A percentile compares a stretch with the other conserved stretches of the same genome.
These are phyloP conservation scores for Aspergillus calidoustus DNA, from an alignment of 2,329 filamentous ascomycete species.

Conservation along the genomic window DNA sequence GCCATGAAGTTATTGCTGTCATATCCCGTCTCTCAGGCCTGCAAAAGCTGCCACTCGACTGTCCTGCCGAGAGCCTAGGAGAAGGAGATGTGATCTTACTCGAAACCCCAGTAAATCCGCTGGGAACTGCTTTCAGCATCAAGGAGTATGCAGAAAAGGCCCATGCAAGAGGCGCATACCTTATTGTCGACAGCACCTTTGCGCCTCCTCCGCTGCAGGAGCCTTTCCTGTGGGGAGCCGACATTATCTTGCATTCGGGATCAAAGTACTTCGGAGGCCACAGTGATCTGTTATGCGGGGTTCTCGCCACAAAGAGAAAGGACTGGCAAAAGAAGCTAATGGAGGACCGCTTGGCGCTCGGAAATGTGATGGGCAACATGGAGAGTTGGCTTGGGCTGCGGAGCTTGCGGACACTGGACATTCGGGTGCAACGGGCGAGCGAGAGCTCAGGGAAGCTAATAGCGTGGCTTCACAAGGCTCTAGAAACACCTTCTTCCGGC, in stretches of 20 bases:
- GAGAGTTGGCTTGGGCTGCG: slow-evolving; percentile 92
- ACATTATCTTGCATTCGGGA: slow-evolving; percentile 87
- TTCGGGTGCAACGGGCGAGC: slow-evolving; percentile 79
- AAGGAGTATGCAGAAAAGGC: slow-evolving; percentile 73
- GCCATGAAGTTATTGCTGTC: slow-evolving; percentile 80
- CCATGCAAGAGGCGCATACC: slow-evolving; percentile 70
- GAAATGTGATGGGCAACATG: slow-evolving; percentile 82
- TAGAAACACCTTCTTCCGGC: slow-evolving; percentile 44
- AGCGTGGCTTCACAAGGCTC: slow-evolving; percentile 65
- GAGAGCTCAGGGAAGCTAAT: slow-evolving; percentile 72
- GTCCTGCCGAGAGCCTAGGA: slow-evolving; percentile 66
- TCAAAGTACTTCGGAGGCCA: slow-evolving; percentile 98
- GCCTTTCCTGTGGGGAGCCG: slow-evolving; percentile 79
- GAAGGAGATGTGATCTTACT: slow-evolving; percentile 85
- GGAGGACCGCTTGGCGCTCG: slow-evolving; percentile 75
- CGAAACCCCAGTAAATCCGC: slow-evolving; percentile 92
- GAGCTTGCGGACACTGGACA: slow-evolving; percentile 81
- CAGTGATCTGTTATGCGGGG: slow-evolving; percentile 91
- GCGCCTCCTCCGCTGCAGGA: slow-evolving; percentile 88
- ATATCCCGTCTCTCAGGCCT: slow-evolving; percentile 77
- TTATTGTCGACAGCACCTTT: slow-evolving; percentile 93
- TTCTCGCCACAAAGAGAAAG: slow-evolving; percentile 67
- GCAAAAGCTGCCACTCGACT: slow-evolving; percentile 73
- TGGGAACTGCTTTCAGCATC: slow-evolving; percentile 78
- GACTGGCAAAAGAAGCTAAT: slow-evolving; percentile 65